Conservation (phyloP, 352 stramenopile genomes). For the Phytopythium vexans region DNA sequence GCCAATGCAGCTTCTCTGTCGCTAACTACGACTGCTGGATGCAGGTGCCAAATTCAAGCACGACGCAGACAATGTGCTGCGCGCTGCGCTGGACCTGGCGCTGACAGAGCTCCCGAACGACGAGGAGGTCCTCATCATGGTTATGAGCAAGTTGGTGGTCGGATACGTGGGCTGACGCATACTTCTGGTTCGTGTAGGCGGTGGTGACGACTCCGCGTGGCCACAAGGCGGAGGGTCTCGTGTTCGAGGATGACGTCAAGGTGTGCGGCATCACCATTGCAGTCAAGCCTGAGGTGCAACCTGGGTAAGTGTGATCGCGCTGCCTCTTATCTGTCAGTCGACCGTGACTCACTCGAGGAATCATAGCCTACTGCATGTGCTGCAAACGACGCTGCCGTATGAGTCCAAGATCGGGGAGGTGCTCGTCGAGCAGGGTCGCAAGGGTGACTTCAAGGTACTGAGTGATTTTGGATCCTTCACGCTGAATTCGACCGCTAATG, state of each 20-base stretch:
- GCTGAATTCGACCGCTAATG: too few species aligned
- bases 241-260: slow-evolving; percentile 79
- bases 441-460: slow-evolving; percentile 41
- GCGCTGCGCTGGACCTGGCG: slow-evolving; percentile 62
- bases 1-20: neutral
- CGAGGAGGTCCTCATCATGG: slow-evolving; percentile 44
- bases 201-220: slow-evolving; percentile 73
- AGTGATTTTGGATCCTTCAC: neutral
- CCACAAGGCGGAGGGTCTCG: slow-evolving; percentile 65
- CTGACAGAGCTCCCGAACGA: slow-evolving; percentile 80
- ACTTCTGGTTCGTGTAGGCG: slow-evolving; percentile 23
- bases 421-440: slow-evolving; percentile 40
- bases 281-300: slow-evolving; percentile 43
- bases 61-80: slow-evolving; percentile 68
- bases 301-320: slow-evolving; percentile 20
- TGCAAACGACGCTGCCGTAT: slow-evolving; percentile 58
- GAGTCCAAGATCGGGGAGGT: slow-evolving; percentile 63
- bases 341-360: slow-evolving; percentile 1
- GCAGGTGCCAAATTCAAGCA: slow-evolving; percentile 64
- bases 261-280: slow-evolving; percentile 68
- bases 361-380: slow-evolving; percentile 43
- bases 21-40: neutral
- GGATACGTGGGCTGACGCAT: neutral
- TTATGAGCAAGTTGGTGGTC: neutral
- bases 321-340: slow-evolving; percentile 2